Evolutionary conservation across 2,329 filamentous ascomycete species (phyloP), one percentile per base, ranked within the genome.

Genomic region (Ophiostoma tasmaniense): DNA sequence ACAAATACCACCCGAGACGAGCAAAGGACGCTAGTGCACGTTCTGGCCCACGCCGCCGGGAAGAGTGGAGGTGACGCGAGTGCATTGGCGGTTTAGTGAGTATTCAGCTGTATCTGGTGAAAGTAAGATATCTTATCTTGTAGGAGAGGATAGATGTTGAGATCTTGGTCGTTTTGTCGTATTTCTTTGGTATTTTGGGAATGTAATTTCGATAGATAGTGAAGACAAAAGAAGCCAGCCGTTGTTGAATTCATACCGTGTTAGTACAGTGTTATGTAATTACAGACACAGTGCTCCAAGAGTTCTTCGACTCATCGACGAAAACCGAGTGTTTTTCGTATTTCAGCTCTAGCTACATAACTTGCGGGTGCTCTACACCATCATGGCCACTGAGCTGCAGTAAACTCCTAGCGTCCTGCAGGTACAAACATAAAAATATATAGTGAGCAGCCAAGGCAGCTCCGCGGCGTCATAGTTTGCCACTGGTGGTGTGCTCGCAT

Each of bases 391-490:
- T 8, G 50, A 55, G n/a, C 50, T 61, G 55, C 55, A 13, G 22
- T 61, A 61, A 33, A 30, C 55, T 64, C 30, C 30, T 64, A 64
- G 61, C 61, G 61, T 37, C 61, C 61, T 64, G 61, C 61, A 64
- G 61, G 61, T 64, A 64, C 61, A 22, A 30, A 5, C 35, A 28
- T 10, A 11, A 25, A 11, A 13, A 52, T 8, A 33, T 35, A 35
- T 14, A 64, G 61, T 14, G 33, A 3, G 6, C 10, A 25, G 20
- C 30, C 37, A 13, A 25, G 33, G 20, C 37, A 22, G 7, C 17
- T 37, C 25, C 13, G 25, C n/a, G 52, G 50, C 50, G 22, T 30
- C 42, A 17, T 45, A 14, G 20, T 45, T 61, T 30, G 55, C 55
- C 55, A 61, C 55, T 61, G 22, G 50, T 55, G 50, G 50, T 55